Base-by-base conservation (phyloP, 805 yeast genomes). In the Metschnikowia noctiluminum region DNA sequence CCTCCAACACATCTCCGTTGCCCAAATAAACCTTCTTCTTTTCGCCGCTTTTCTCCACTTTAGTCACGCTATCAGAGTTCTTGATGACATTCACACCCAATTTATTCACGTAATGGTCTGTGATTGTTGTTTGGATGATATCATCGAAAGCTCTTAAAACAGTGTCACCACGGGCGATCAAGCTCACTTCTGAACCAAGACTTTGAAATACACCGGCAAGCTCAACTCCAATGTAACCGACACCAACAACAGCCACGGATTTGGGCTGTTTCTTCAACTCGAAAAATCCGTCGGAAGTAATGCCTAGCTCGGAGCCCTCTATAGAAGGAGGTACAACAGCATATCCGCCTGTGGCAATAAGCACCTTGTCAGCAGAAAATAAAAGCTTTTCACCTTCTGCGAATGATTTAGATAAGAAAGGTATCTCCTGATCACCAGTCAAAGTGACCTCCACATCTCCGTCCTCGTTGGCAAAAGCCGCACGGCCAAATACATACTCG, bases 161-260 rank as follows among this genome's bases (percentile, higher is more conserved):
- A 1, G 91, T 85, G 50, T 91, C 92, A 56, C 96, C 95, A 74
- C 99, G 84, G 54, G 92, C 87, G 52, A 92, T 79, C 67, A 94
- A 66, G 65, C 88, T 92, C 41, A 96, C 85, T 57, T 92, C 89
- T 13, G 92, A 65, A 14, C 96, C 96, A 53, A 94, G 77, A 26
- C 89, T 89, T 56, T 87, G 79, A 81, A 94, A 92, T 40, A 94
- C 90, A 54, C 99, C 99, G 7, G 97, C 87, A 44, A 94, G 79
- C 73, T 94, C 99, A 42, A 90, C 86, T 49, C 96, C 98, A 65
- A 94, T 94, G 72, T 94, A 94, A 39, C 99, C 99, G 35, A 97
- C 97, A 59, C 99, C 99, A 11, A 94, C 96, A 52, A 94, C 78
- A 1, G 95, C 98, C 28, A 92, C 98, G 42, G 84, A 78, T 69